Evolutionary conservation across 106 monocot genomes (phyloP), one percentile per base, ranked within the genome.

Genomic region (Dendrobium huoshanense): DNA sequence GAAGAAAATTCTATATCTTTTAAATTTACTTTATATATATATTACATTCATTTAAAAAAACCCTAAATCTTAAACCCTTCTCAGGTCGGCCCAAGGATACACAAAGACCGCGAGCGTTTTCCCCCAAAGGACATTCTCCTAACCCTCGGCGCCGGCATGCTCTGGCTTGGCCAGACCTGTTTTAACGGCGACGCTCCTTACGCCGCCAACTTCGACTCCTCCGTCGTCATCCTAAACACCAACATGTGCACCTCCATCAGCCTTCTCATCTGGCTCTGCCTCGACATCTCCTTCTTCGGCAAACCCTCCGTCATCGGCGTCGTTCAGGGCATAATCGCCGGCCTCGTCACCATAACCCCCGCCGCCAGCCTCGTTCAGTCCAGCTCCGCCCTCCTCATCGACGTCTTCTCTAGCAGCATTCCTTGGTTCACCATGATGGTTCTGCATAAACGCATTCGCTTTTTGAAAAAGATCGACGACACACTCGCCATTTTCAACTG

Each of bases 101-200:
- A 70, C 2, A 83, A 86, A 29, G 86, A 86, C 43, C 29, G 86
- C 43, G 83, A 83, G 78, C 78, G 78, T 55, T 83, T 83, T 2
- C 77, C 77, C 41, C 83, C 83, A 0, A 86, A 86, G 72, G 83
- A 86, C 15, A 77, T 86, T 29, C 40, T 86, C 0, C 25, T 86
- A 31, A 86, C 83, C 80, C 79, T 86, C 13, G 86, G 86, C 0
- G 86, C 86, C 0, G 86, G 83, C 0, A 16, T 86, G 33, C 56
- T 86, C 41, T 86, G 82, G 86, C 58, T 86, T 77, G 86, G 86
- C 3, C 80, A 83, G 86, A 75, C 86, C 0, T 83, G 86, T 0
- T 86, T 83, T 83, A 86, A 86, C 56, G 86, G 86, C 4, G 86
- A 83, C 3, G 86, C 56, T 10, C 82, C 86, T 0, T 83, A 83